phyloP scores from a whole-genome alignment of 768 basidiomycete species.

The Collybia sordida region DNA sequence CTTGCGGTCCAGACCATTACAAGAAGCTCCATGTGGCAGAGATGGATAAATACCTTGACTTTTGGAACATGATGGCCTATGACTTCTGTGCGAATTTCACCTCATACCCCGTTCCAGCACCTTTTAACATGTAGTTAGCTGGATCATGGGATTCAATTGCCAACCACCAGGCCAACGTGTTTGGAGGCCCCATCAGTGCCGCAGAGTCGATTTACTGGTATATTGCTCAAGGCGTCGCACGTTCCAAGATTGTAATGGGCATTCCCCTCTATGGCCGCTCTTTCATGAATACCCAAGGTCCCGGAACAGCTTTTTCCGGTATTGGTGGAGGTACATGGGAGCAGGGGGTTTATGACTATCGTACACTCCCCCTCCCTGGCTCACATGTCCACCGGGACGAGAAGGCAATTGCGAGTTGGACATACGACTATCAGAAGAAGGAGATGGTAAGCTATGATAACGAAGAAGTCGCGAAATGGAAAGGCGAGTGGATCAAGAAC shows the following conservation, averaged over 20 bases:
- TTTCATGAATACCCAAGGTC: conserved; percentile 83
- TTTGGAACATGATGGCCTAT: conserved; percentile 98
- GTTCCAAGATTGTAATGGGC: conserved; percentile 83
- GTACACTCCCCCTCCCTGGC: conserved; percentile 78
- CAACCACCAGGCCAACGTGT: conserved; percentile 87
- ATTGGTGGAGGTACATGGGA: conserved; percentile 92
- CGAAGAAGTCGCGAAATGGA: conserved; percentile 65
- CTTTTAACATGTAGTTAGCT: conserved; percentile 35
- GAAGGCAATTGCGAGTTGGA: conserved; percentile 73
- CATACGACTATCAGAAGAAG: conserved; percentile 68
- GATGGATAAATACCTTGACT: conserved; percentile 88
- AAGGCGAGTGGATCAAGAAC: conserved; percentile 78
- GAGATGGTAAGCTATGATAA: conserved; percentile 88
- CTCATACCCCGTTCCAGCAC: conserved; percentile 1
- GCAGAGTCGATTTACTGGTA: conserved; percentile 72
- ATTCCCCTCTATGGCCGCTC: conserved; percentile 93
- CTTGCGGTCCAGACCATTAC: conserved; percentile 88
- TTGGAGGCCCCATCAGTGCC: conserved; percentile 63
- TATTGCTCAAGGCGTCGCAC: conserved; percentile 63
- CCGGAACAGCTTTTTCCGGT: conserved; percentile 77
- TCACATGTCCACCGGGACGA: conserved; percentile 67
- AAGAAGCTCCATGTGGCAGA: conserved; percentile 72
- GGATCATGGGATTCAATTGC: conserved; percentile 74
- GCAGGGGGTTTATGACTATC: conserved; percentile 89
- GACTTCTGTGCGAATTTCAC: conserved; percentile 61